Conservation (phyloP, 805 yeast genomes). For the Starmerella geochares region DNA sequence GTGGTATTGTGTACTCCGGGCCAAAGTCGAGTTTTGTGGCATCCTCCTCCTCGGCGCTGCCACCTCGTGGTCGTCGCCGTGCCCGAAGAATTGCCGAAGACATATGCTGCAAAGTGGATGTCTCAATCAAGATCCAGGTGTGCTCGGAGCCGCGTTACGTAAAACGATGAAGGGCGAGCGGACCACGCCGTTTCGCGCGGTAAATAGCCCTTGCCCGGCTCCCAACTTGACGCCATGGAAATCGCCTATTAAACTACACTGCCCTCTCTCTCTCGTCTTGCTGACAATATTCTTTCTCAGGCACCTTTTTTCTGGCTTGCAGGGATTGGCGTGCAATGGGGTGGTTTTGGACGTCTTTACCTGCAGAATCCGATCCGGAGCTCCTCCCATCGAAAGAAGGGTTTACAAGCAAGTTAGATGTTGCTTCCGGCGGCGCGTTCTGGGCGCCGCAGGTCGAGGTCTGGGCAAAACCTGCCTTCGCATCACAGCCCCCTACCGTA, state of each 20-base stretch:
- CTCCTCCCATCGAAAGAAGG: not conserved
- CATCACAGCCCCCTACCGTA: not conserved
- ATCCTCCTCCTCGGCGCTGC: conserved; percentile 64
- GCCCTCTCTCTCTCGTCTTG: not conserved
- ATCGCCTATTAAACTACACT: not conserved
- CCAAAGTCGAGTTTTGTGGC: conserved; percentile 81
- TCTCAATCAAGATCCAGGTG: too few relatives aligned
- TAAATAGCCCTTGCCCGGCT: not conserved
- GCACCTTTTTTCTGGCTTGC: not conserved
- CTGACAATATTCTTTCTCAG: not conserved
- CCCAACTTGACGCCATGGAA: not conserved
- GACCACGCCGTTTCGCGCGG: not conserved
- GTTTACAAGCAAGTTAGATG: not conserved
- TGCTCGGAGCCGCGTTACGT: too few relatives aligned
- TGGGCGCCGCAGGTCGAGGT: conserved; percentile 21
- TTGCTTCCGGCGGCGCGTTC: conserved; percentile 10
- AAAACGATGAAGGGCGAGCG: too few relatives aligned
- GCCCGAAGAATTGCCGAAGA: conserved; percentile 19
- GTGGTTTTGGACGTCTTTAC: conserved; percentile 71
- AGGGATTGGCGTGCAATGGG: conserved; percentile 45
- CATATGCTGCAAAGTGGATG: too few relatives aligned
- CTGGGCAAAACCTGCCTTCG: conserved; percentile 11
- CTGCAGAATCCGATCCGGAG: not conserved
- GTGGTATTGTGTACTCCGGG: conserved; percentile 79
- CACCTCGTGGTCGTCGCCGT: conserved; percentile 18